Evolutionary conservation across 2,329 filamentous ascomycete genomes (phyloP), one percentile per base, ranked within the genome.

Genomic region (Fusarium longipes): DNA sequence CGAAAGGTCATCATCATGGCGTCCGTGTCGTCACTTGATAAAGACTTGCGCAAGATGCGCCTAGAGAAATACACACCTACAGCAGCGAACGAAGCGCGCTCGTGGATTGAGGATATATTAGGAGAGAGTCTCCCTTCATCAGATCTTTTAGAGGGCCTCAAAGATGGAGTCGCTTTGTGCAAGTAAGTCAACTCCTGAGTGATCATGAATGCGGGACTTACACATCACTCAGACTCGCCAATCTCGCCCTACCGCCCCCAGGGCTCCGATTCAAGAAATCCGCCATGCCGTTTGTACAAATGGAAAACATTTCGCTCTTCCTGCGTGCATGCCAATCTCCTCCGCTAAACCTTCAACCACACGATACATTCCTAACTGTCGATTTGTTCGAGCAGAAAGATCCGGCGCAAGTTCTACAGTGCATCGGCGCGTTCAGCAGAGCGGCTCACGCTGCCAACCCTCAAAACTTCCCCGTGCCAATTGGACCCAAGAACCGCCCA

Each of bases 261-360:
- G 91, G 91, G 30, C 87, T 97, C 80, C 93, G 91, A 78, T 98
- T 91, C 86, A 98, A 98, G 81, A 85, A 91, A 76, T 97, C 94
- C 1, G 82, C 89, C 38, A 98, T 98, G 95, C 96, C 96, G 1
- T 99, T 99, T 77, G 95, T 98, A 38, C 96, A 99, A 80, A 98
- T 98, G 94, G 96, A 99, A 79, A 99, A 99, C 77, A 97, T 99
- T 75, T 96, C 94, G 6, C 93, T 97, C 76, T 99, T 97, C 80
- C 88, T 99, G 53, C 89, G 88, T 74, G 93, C 93, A 62, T 97
- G 94, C 82, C 92, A 97, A 79, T 83, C 87, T 49, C 88, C 92
- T 25, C 96, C 96, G 1, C 83, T 99, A 51, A 94, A 90, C 78
- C 88, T 99, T 61, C 93, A 93, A 58, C 90, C 94, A 43, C 96